These are phyloP conservation scores for Arthroderma sp. DNA, from an alignment of 2,329 filamentous ascomycete genomes.

Conservation along the genomic window DNA sequence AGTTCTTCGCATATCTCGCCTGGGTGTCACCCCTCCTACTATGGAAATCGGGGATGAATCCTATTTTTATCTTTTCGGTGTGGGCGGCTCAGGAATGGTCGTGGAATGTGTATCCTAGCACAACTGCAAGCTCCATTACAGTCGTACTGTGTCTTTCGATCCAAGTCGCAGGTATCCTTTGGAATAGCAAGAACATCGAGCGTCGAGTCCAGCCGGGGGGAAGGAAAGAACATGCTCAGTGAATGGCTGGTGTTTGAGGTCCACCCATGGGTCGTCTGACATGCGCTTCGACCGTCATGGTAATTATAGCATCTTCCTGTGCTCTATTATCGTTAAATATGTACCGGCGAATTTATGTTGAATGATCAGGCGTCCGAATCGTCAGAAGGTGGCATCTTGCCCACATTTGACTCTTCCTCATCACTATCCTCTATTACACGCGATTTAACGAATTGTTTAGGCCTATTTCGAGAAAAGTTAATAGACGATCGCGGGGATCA, in stretches of 20 bases:
- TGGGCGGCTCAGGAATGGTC: constrained; percentile 80
- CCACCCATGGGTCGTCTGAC: too few species aligned
- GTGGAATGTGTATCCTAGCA: constrained; percentile 91
- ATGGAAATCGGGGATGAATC: constrained; percentile 62
- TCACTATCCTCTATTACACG: constrained; percentile 54
- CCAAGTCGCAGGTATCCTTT: constrained; percentile 52
- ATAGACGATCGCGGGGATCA: not conserved
- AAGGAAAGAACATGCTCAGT: not conserved
- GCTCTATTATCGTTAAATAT: too few species aligned
- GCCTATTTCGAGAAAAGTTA: constrained; percentile 40
- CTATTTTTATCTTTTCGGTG: constrained; percentile 51
- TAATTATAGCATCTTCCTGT: too few species aligned
- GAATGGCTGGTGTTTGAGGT: too few species aligned
- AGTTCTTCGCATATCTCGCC: constrained; percentile 84
- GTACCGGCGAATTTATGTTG: too few species aligned
- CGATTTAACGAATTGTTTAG: constrained; percentile 59
- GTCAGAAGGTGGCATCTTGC: constrained; percentile 72
- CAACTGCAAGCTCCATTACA: constrained; percentile 45
- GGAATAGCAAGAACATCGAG: constrained; percentile 13
- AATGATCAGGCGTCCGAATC: constrained; percentile 33
- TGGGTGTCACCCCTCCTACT: constrained; percentile 82
- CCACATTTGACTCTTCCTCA: constrained; percentile 65
- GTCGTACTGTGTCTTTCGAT: constrained; percentile 60
- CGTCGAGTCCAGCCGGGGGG: constrained; percentile 3
- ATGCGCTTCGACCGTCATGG: too few species aligned